phyloP scores from a whole-genome alignment of 2,329 filamentous ascomycete species.

The Pseudopithomyces chartarum region DNA sequence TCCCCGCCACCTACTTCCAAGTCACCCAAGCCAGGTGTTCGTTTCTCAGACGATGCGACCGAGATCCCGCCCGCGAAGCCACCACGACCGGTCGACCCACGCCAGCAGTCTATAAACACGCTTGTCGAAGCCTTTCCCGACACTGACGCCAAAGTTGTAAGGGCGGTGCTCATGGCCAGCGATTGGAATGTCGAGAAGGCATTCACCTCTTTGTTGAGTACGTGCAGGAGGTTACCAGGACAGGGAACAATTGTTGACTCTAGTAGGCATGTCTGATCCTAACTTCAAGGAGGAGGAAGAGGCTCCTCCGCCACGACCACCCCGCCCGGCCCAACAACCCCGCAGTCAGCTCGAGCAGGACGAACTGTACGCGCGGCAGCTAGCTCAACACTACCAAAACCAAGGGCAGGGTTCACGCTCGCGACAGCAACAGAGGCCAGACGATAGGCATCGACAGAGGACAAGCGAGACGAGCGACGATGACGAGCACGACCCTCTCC shows the following conservation, averaged over 20 bases:
- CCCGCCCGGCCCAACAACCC: constrained; percentile 65
- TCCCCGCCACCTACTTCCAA: constrained; percentile 45
- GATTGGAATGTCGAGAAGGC: constrained; percentile 87
- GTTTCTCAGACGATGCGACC: constrained; percentile 51
- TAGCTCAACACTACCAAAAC: constrained; percentile 84
- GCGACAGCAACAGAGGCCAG: constrained; percentile 46
- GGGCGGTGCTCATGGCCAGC: constrained; percentile 85
- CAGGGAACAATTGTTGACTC: constrained; percentile 16
- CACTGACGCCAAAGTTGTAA: constrained; percentile 80
- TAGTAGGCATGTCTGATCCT: constrained; percentile 59
- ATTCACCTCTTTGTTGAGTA: constrained; percentile 91
- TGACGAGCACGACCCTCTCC: not conserved
- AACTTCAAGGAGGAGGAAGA: constrained; percentile 56
- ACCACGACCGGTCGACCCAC: constrained; percentile 78
- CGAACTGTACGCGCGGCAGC: constrained; percentile 87
- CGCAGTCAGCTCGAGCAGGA: constrained; percentile 87
- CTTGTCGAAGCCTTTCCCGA: constrained; percentile 91
- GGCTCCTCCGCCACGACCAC: constrained; percentile 75
- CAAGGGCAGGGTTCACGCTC: constrained; percentile 41
- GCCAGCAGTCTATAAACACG: constrained; percentile 84
- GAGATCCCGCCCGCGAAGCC: constrained; percentile 74
- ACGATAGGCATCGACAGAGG: constrained; percentile 53
- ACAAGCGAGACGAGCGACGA: constrained; percentile 70
- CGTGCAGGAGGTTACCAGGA: constrained; percentile 23
- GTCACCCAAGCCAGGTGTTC: constrained; percentile 51